phyloP scores from a whole-genome alignment of 768 basidiomycete species.

The Arthromyces matolae region DNA sequence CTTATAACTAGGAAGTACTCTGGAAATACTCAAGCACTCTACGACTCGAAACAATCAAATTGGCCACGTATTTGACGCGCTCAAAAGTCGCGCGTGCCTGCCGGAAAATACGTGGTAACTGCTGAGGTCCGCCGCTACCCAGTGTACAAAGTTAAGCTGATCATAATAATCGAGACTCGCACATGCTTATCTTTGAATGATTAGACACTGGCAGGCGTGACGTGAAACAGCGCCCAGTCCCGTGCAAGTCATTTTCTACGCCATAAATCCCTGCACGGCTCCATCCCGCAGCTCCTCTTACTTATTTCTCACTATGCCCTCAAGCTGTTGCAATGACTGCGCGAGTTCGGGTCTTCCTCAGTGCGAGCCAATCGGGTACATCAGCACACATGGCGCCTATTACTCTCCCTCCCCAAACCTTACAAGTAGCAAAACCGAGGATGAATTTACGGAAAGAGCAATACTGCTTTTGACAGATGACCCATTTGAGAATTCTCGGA shows the following conservation, averaged over 20 bases:
- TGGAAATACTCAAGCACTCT: no score
- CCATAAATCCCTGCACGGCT: conserved; percentile 4
- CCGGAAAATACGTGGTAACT: no score
- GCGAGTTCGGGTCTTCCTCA: conserved; percentile 39
- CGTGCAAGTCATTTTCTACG: not conserved
- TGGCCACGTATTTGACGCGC: no score
- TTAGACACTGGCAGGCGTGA: conserved; percentile 6
- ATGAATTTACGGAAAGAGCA: conserved; percentile 32
- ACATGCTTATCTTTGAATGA: conserved; percentile 4
- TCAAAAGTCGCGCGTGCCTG: no score
- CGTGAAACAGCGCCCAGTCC: conserved; percentile 11
- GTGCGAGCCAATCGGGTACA: conserved; percentile 43
- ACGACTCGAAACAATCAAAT: no score
- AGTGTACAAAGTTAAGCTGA: not conserved
- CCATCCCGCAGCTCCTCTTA: not conserved
- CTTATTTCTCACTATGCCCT: conserved; percentile 3
- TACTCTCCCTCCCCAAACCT: conserved; percentile 32
- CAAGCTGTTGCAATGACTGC: conserved; percentile 34
- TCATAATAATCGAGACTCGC: not conserved
- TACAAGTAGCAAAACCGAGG: conserved; percentile 14
- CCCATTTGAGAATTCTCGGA: conserved; percentile 51
- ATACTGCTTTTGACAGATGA: conserved; percentile 54
- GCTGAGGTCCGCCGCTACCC: no score
- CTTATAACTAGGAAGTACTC: no score
- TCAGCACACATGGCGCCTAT: conserved; percentile 41